Conservation (phyloP, 2,329 filamentous ascomycete genomes). For the Knufia petricola region DNA sequence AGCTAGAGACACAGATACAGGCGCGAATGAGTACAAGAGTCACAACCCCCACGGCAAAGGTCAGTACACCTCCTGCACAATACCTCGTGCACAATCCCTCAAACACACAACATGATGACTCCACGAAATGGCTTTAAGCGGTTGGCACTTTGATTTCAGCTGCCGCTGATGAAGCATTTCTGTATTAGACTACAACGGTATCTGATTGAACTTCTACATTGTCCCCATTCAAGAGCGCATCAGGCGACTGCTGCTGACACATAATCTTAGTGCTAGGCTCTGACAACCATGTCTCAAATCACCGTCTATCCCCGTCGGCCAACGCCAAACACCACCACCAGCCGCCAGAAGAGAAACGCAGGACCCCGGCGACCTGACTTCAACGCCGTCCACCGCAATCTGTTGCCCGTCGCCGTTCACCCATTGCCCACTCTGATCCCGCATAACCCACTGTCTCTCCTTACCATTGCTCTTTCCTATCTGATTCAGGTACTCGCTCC, state of each 20-base stretch:
- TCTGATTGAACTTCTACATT: conserved; percentile 51
- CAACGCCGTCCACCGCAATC: conserved; percentile 70
- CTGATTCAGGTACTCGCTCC: conserved; percentile 60
- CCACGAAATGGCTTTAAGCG: conserved; percentile 35
- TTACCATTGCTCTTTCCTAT: conserved; percentile 71
- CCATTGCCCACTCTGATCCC: conserved; percentile 83
- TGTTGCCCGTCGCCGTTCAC: conserved; percentile 69
- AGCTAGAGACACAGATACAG: neutral
- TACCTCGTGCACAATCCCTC: no score
- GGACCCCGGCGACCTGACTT: conserved; percentile 43
- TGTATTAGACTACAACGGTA: conserved; percentile 94
- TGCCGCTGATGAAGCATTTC: conserved; percentile 38
- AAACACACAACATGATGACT: conserved; percentile 44
- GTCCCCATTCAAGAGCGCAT: no score
- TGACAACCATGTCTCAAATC: neutral
- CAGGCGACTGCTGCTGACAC: neutral
- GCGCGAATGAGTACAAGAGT: neutral
- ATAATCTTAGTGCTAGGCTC: neutral
- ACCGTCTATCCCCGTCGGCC: conserved; percentile 4
- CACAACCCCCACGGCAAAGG: no score
- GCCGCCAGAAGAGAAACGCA: neutral
- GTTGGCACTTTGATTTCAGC: conserved; percentile 44
- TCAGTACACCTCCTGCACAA: no score
- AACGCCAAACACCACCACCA: neutral
- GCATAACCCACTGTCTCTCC: conserved; percentile 79